These are phyloP conservation scores for Xylaria longipes DNA, from an alignment of 495 filamentous ascomycete species.

Conservation along the genomic window DNA sequence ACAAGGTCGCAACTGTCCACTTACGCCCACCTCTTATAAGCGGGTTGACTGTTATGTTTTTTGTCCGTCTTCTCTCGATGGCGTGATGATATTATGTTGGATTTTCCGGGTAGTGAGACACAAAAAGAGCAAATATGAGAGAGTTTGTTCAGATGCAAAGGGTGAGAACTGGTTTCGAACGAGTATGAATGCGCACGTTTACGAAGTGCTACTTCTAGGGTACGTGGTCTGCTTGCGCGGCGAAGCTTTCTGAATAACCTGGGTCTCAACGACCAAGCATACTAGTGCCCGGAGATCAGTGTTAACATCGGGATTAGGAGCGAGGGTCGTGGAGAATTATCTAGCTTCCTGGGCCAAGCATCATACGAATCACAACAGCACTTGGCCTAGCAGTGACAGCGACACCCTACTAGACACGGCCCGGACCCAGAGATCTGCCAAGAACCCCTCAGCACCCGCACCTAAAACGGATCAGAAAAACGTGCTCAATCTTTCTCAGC, in stretches of 20 bases:
- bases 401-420: constrained; percentile 17
- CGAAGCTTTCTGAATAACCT: not conserved
- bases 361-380: not conserved
- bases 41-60: not conserved
- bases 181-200: constrained; percentile 16
- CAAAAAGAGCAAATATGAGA: not conserved
- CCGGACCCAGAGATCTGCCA: not conserved
- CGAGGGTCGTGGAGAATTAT: not conserved
- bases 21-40: not conserved
- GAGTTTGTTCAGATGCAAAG: not conserved
- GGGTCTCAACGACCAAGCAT: not conserved
- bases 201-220: not conserved
- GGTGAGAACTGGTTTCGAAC: not conserved
- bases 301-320: not conserved
- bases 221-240: not conserved
- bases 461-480: constrained; percentile 33
- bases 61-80: not conserved
- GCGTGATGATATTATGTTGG: not conserved
- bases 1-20: not conserved
- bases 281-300: not conserved
- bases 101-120: not conserved
- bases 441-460: constrained; percentile 30
- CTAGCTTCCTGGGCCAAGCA: constrained; percentile 1
- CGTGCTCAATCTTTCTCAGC: constrained; percentile 42
- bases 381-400: not conserved